Conservation (phyloP, 2,329 filamentous ascomycete genomes). For the Emmonsia crescens region DNA sequence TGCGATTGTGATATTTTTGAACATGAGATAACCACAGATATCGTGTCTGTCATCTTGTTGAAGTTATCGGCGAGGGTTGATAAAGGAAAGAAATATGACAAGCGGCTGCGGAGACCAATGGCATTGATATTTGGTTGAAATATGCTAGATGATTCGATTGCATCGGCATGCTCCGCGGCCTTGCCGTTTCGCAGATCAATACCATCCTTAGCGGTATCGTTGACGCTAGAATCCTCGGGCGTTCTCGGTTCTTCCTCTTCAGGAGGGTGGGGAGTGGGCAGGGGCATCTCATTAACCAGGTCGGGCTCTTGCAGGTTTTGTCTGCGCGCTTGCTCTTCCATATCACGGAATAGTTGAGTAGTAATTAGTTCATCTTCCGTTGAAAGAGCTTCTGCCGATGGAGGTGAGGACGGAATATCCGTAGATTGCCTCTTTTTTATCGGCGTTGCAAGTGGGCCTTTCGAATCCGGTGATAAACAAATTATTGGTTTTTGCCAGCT, state of each 20-base stretch:
- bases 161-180: neutral
- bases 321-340: neutral
- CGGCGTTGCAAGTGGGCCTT: neutral
- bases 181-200: neutral
- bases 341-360: neutral
- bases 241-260: neutral
- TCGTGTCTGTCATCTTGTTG: slow-evolving; percentile 29
- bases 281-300: neutral
- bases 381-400: neutral
- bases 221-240: neutral
- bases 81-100: slow-evolving; percentile 35
- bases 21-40: slow-evolving; percentile 30
- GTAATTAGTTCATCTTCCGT: neutral
- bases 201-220: neutral
- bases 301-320: neutral
- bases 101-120: slow-evolving; percentile 29
- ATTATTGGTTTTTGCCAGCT: neutral
- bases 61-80: slow-evolving; percentile 34
- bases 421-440: neutral
- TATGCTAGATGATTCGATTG: neutral
- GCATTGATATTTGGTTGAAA: slow-evolving; percentile 19
- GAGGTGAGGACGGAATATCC: neutral
- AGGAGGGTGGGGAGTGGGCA: neutral
- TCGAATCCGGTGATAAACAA: neutral
- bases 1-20: slow-evolving; percentile 24